Base-by-base conservation (phyloP, 2,329 filamentous ascomycete species). In the Cyanodermella asteris region DNA sequence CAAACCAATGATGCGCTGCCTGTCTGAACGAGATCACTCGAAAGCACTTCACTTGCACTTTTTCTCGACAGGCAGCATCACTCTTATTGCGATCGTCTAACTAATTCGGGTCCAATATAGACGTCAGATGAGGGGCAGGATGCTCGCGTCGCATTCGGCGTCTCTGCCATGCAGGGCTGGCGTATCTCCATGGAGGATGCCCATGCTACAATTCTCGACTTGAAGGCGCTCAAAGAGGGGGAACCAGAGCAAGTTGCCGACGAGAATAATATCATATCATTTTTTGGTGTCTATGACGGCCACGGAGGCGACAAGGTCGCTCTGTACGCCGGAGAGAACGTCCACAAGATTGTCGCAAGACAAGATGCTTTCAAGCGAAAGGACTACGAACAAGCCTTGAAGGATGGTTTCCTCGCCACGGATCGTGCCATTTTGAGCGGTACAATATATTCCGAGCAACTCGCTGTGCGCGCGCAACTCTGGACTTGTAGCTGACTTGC, bases 101-200 rank as follows among this genome's bases (percentile, higher is more conserved):
- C 20, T 25, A 20, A 15, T 3, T 10, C 6, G 13, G 16, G 23
- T 8, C 4, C 12, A 16, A 15, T 12, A 26, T 43, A 94, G 87
- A 62, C 71, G 55, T 97, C 87, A 44, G 72, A 74, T 49, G 71
- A 71, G 47, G 82, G 82, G 53, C 72, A 80, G 56, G 82, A 94
- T 76, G 81, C 91, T 37, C 72, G 78, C 47, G 70, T 91, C 47
- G 55, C 87, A 47, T 97, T 77, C 52, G 87, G 87, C 46, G 71
- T 94, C 37, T 97, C 87, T 37, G 81, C 81, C 53, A 97, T 97
- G 87, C 87, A 97, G 56, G 87, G 87, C 60, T 97, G 87, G 87
- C 76, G 87, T 57, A 94, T 97, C 56, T 91, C 78, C 60, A 97
- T 97, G 87, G 87, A 97, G 52, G 87, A 97, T 49, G 72, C 87